Evolutionary conservation across 176 grass and related monocot species (phyloP).

Genomic region (Zea mays): DNA sequence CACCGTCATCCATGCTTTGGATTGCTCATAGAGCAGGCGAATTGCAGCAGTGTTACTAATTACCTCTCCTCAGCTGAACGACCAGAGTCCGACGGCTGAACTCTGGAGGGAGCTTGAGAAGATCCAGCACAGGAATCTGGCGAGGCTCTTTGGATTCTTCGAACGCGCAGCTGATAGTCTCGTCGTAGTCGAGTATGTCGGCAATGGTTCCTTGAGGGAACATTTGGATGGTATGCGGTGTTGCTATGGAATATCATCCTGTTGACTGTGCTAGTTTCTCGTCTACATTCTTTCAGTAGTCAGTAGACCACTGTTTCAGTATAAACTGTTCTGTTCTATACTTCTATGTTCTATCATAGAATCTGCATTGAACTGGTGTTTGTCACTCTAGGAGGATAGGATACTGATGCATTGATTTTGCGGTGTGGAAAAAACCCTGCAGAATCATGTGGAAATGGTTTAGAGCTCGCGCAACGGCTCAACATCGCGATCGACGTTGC

Average conservation of each 20-base stretch:
- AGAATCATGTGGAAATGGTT: conserved; percentile 48
- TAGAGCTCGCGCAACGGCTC: conserved; percentile 50
- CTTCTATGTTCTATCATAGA: neutral
- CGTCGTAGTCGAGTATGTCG: conserved; percentile 31
- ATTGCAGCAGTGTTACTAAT: neutral
- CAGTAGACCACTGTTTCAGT: neutral
- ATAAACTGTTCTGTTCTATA: neutral
- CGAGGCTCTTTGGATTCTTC: conserved; percentile 37
- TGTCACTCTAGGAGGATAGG: neutral
- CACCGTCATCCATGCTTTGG: neutral
- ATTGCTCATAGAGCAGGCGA: conserved; percentile 5
- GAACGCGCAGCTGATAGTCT: conserved; percentile 20
- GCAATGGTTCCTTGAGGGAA: conserved; percentile 49
- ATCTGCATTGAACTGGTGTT: neutral
- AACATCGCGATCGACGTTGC: conserved; percentile 49
- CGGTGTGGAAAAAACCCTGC: neutral
- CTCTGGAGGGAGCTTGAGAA: conserved; percentile 43
- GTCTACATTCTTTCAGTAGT: neutral
- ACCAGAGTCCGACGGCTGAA: conserved; percentile 23
- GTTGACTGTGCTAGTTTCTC: neutral
- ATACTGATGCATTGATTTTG: conserved; percentile 11
- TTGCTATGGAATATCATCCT: neutral
- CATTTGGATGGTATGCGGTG: conserved; percentile 42
- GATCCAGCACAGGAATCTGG: conserved; percentile 41
- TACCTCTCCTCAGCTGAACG: conserved; percentile 4